Evolutionary conservation across 805 yeast genomes (phyloP).

Genomic region (Kodamaea leandrae): DNA sequence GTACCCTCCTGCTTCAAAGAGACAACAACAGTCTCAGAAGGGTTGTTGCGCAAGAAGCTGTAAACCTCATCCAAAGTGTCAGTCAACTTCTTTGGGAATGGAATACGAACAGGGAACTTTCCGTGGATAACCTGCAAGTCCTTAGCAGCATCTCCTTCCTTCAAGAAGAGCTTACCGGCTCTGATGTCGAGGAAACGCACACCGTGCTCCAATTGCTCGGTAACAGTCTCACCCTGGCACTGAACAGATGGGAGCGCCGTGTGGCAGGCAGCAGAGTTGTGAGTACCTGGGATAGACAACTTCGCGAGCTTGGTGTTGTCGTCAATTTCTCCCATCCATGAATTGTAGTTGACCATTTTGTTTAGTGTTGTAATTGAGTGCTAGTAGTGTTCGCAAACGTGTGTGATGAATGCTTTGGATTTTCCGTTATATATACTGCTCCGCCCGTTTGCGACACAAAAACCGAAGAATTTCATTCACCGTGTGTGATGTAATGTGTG

Average conservation of each 20-base stretch:
- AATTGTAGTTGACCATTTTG: conserved; percentile 39
- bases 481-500: background rate
- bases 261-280: conserved; percentile 73
- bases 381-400: background rate
- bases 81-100: conserved; percentile 52
- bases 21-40: conserved; percentile 60
- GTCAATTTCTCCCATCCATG: conserved; percentile 55
- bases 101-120: conserved; percentile 66
- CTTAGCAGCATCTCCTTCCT: conserved; percentile 47
- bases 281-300: conserved; percentile 80
- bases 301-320: conserved; percentile 52
- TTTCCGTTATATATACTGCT: background rate
- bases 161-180: conserved; percentile 55
- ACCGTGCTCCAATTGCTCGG: conserved; percentile 65
- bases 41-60: conserved; percentile 50
- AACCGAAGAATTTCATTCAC: background rate
- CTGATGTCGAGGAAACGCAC: conserved; percentile 74
- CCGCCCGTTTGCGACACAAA: background rate
- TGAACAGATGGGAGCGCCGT: conserved; percentile 72
- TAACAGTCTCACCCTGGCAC: conserved; percentile 63
- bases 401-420: too few species aligned
- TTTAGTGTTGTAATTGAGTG: background rate
- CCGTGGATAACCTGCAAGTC: conserved; percentile 72
- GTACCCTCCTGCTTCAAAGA: conserved; percentile 76
- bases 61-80: conserved; percentile 58